Evolutionary conservation across 2,329 filamentous ascomycete species (phyloP), one percentile per base, ranked within the genome.

Genomic region (Sclerotinia trifoliorum): DNA sequence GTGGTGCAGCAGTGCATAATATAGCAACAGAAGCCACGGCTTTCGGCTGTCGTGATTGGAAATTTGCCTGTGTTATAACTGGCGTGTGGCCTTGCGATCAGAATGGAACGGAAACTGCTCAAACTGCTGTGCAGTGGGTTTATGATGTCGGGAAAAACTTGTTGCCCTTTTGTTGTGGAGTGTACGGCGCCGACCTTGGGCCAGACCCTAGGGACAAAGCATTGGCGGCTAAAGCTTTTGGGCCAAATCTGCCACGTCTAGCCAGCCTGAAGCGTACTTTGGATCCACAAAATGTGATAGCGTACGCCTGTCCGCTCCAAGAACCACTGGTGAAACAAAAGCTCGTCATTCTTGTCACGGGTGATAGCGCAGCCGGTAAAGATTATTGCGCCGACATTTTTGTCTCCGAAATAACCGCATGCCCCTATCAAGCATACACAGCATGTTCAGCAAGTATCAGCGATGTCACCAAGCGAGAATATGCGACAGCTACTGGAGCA

Each of bases 1-100:
- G 86, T 24, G 85, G 86, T 8, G 84, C 83, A 70, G 83, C 82
- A 0, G 75, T 86, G 54, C n/a, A 72, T 56, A 79, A 87, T 35
- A 71, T 84, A 19, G 46, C 64, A 21, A 73, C 77, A 1, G 76
- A 83, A 70, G 80, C 79, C 35, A 85, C 83, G 68, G 86, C 87
- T 65, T 89, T 90, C 66, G 86, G 87, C 56, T 88, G 83, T 78
- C 84, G 87, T 77, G 81, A 86, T 75, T 90, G 86, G 87, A 81
- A 85, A 44, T 89, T 84, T 78, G 87, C 86, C 57, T 90, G 87
- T 72, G 84, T 89, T 5, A 74, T 90, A 54, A 89, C 86, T 6
- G 86, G 85, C 35, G 83, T 88, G 68, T 90, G 87, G 87, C 79
- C 80, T 2, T 83, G 85, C 21, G 79, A 83, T 13, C 75, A 84